These are phyloP conservation scores for Alnus glutinosa DNA, from an alignment of 306 rosid genomes.

Conservation along the genomic window DNA sequence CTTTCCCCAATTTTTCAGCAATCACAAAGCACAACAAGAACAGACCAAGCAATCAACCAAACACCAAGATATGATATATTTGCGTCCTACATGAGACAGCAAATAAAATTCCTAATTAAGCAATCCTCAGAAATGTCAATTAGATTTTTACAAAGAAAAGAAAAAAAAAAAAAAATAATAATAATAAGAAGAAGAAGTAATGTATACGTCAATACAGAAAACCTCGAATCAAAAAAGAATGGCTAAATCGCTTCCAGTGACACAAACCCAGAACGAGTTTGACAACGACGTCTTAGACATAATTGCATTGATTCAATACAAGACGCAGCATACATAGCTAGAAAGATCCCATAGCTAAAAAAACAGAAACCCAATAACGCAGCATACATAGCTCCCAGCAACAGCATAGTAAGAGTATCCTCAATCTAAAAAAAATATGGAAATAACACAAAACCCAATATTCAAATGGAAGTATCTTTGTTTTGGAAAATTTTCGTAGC, in stretches of 20 bases:
- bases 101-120: not conserved
- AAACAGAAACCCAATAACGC: not conserved
- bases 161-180: not conserved
- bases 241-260: not conserved
- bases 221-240: not conserved
- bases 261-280: not conserved
- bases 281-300: not conserved
- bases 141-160: not conserved
- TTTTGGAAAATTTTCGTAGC: not conserved
- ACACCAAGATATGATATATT: not conserved
- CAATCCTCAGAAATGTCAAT: not conserved
- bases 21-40: not conserved
- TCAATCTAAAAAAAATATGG: not conserved
- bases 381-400: too few species aligned
- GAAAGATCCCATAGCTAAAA: not conserved
- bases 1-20: not conserved
- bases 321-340: not conserved
- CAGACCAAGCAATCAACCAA: not conserved
- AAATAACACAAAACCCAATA: not conserved
- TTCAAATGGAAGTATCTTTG: not conserved
- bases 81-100: not conserved
- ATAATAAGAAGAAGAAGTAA: not conserved
- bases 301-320: not conserved
- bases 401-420: not conserved
- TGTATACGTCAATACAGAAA: not conserved